These are phyloP conservation scores for Debaryomyces fabryi DNA, from an alignment of 1,139 yeast genomes.

Conservation along the genomic window DNA sequence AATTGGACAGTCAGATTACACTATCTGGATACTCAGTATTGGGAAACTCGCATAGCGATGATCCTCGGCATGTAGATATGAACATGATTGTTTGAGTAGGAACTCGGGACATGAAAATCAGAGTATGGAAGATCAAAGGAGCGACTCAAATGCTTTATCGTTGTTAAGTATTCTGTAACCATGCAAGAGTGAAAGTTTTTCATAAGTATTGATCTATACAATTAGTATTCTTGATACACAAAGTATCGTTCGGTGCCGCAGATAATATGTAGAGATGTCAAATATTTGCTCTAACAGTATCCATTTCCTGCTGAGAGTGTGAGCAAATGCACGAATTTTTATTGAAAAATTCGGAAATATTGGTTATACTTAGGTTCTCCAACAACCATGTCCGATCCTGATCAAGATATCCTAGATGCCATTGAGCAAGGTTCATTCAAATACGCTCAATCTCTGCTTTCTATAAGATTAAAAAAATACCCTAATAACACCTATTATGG, in stretches of 20 bases:
- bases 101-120: background rate
- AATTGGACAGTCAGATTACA: background rate
- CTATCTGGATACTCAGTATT: background rate
- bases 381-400: conserved; percentile 27
- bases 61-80: background rate
- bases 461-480: conserved; percentile 51
- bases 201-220: background rate
- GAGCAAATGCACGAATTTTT: conserved; percentile 4
- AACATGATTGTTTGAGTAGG: background rate
- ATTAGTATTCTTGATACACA: background rate
- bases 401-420: conserved; percentile 38
- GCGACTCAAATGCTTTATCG: background rate
- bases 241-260: background rate
- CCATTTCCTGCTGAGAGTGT: background rate
- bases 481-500: conserved; percentile 60
- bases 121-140: background rate
- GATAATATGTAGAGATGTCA: background rate
- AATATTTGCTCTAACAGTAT: background rate
- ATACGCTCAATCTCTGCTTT: conserved; percentile 54
- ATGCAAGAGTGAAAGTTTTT: background rate
- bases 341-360: background rate
- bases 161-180: background rate
- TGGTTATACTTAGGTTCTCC: background rate
- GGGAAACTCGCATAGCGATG: background rate
- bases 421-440: conserved; percentile 57